phyloP scores from a whole-genome alignment of 2,329 filamentous ascomycete genomes.

The Colletotrichum noveboracense region DNA sequence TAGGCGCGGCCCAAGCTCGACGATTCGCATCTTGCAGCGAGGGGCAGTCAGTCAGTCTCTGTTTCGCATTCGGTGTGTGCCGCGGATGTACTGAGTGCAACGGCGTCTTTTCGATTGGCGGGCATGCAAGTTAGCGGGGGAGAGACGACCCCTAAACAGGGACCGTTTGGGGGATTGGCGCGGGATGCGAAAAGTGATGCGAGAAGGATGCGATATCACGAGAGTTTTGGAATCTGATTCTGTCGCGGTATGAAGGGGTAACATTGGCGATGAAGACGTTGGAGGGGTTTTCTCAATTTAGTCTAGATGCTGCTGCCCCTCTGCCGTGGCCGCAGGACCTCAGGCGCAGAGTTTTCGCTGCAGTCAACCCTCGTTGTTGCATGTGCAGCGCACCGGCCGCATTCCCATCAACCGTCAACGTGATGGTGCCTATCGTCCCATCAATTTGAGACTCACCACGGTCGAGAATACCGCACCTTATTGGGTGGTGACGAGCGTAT shows the following conservation, averaged over 20 bases:
- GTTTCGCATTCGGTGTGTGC: background rate
- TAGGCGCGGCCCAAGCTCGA: background rate
- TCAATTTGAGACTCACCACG: background rate
- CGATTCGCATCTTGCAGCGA: background rate
- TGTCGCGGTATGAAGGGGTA: background rate
- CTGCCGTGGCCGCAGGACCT: background rate
- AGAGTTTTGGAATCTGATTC: background rate
- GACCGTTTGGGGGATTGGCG: background rate
- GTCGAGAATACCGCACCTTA: background rate
- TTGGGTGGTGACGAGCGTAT: background rate
- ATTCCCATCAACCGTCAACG: background rate
- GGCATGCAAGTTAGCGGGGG: background rate
- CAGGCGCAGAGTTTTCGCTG: slow-evolving; percentile 11
- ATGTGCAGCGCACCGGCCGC: background rate
- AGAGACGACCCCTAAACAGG: background rate
- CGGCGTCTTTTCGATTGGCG: background rate
- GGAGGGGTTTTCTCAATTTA: background rate
- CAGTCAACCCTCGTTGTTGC: background rate
- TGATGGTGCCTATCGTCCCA: background rate
- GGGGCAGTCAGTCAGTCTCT: background rate
- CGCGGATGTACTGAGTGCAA: background rate
- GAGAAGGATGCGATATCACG: slow-evolving; percentile 2
- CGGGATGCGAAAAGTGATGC: background rate
- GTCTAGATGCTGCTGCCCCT: background rate
- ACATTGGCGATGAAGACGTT: background rate